Conservation (phyloP, 345 rosid species). For the Syzygium oleosum region DNA sequence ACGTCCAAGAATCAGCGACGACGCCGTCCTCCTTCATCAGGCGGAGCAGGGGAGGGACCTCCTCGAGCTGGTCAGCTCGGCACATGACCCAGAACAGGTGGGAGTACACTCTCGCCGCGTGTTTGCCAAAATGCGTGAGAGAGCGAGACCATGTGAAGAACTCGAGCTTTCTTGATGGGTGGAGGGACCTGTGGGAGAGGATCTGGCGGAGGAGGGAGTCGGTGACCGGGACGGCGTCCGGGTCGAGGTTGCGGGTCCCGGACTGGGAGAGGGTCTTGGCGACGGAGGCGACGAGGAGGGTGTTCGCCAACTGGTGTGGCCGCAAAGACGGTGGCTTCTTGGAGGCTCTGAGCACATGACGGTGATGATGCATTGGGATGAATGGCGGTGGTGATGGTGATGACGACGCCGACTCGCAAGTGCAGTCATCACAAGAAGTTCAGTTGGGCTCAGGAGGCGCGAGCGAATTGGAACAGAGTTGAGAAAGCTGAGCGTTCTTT, state of each 20-base stretch:
- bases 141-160: conserved; percentile 59
- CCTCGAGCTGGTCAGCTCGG: conserved; percentile 44
- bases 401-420: not conserved
- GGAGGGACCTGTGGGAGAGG: conserved; percentile 44
- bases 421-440: not conserved
- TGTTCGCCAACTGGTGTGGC: not conserved
- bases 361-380: not conserved
- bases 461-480: not conserved
- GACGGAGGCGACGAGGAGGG: conserved; percentile 53
- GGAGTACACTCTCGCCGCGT: conserved; percentile 52
- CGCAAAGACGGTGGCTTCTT: not conserved
- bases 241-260: conserved; percentile 57
- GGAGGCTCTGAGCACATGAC: not conserved
- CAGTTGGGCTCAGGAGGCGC: not conserved
- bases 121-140: conserved; percentile 49
- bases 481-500: not conserved
- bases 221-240: conserved; percentile 43
- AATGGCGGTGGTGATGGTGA: not conserved
- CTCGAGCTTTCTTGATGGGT: conserved; percentile 47
- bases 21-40: conserved; percentile 62
- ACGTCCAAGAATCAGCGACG: conserved; percentile 40
- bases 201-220: conserved; percentile 59
- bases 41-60: conserved; percentile 45
- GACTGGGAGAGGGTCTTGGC: conserved; percentile 52
- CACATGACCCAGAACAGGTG: conserved; percentile 56